Percentiles rank a stretch among this genome's conserved stretches.
These are phyloP conservation scores for Gracilariopsis chorda DNA, from an alignment of 23 red algal species.

Conservation along the genomic window DNA sequence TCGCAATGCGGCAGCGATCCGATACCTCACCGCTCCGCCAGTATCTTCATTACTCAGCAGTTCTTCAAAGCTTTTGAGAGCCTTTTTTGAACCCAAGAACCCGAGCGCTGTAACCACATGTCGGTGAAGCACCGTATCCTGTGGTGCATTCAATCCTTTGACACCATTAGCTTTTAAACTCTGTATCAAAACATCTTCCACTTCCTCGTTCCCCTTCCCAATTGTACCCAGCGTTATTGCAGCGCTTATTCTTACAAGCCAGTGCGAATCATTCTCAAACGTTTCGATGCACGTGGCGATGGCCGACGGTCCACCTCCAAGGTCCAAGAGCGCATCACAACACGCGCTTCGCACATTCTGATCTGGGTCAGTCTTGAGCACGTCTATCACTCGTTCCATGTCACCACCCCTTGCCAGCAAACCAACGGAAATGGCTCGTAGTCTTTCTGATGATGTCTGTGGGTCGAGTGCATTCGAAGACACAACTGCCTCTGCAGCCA, in stretches of 20 bases:
- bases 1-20: conserved; percentile 38
- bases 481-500: conserved; percentile 7
- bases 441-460: background rate
- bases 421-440: conserved; percentile 29
- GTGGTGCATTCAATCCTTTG: background rate
- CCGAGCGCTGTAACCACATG: conserved; percentile 55
- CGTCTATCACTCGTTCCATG: background rate
- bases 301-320: conserved; percentile 3
- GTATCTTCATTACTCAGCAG: background rate
- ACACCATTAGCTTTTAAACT: background rate
- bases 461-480: background rate
- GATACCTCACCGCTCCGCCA: conserved; percentile 20
- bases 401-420: conserved; percentile 45
- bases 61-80: background rate
- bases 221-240: conserved; percentile 46
- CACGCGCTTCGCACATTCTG: conserved; percentile 55
- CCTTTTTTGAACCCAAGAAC: conserved; percentile 28
- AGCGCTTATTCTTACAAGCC: conserved; percentile 46
- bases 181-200: conserved; percentile 4
- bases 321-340: conserved; percentile 34
- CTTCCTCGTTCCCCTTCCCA: conserved; percentile 17
- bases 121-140: conserved; percentile 23
- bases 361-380: conserved; percentile 40
- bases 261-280: conserved; percentile 36
- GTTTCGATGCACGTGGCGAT: conserved; percentile 23